Evolutionary conservation across 2,329 filamentous ascomycete species (phyloP).

Genomic region (Dissoconium aciculare): DNA sequence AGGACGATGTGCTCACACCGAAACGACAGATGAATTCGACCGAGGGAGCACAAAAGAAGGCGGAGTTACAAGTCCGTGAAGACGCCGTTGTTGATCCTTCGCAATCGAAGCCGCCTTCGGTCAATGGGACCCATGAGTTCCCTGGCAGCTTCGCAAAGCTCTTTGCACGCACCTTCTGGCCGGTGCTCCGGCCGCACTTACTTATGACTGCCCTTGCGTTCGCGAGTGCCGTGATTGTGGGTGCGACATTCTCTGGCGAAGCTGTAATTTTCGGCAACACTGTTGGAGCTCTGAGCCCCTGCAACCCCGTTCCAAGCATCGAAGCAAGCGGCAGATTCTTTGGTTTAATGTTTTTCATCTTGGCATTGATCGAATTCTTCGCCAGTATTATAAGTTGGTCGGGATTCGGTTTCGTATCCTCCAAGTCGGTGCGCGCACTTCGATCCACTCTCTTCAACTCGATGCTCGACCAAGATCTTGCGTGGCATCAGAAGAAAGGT

Average conservation of each 20-base stretch:
- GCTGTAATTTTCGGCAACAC: slow-evolving; percentile 48
- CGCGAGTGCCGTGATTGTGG: slow-evolving; percentile 24
- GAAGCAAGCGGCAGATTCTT: slow-evolving; percentile 43
- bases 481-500: slow-evolving; percentile 55
- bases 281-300: slow-evolving; percentile 42
- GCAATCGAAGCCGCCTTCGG: too few species aligned
- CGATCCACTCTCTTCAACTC: slow-evolving; percentile 50
- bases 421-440: slow-evolving; percentile 49
- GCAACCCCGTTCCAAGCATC: slow-evolving; percentile 35
- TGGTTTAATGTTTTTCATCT: slow-evolving; percentile 44
- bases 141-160: too few species aligned
- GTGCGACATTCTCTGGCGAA: slow-evolving; percentile 40
- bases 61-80: too few species aligned
- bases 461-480: slow-evolving; percentile 49
- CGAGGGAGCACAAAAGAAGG: slow-evolving; percentile 45
- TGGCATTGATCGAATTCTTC: slow-evolving; percentile 45
- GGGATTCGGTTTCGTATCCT: slow-evolving; percentile 43
- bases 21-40: slow-evolving; percentile 40
- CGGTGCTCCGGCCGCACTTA: too few species aligned
- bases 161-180: too few species aligned
- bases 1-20: slow-evolving; percentile 56
- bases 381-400: slow-evolving; percentile 48
- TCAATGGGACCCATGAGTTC: too few species aligned
- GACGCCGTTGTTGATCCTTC: too few species aligned
- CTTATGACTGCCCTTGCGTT: too few species aligned